These are phyloP conservation scores for Oryza meridionalis DNA, from an alignment of 176 grass and related monocot genomes.

Conservation along the genomic window DNA sequence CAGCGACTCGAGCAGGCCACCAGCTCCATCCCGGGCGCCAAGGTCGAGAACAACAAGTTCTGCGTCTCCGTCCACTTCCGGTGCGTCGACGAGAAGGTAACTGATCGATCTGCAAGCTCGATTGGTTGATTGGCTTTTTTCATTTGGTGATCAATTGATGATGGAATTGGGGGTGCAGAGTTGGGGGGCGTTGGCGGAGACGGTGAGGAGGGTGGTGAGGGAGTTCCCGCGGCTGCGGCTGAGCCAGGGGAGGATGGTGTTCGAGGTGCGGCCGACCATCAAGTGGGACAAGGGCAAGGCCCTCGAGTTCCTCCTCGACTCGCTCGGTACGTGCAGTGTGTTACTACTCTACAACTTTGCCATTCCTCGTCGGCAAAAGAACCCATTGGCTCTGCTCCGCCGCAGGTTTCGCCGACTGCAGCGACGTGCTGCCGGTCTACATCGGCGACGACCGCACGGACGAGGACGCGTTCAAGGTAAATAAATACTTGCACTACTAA, in stretches of 20 bases:
- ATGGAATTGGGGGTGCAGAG: conserved; percentile 37
- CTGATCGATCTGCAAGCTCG: background rate
- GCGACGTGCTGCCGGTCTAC: conserved; percentile 71
- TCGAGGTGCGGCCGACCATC: conserved; percentile 86
- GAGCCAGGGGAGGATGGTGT: conserved; percentile 76
- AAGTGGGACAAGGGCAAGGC: conserved; percentile 99
- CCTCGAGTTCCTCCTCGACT: conserved; percentile 91
- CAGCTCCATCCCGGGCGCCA: conserved; percentile 80
- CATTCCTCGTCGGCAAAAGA: too few relatives aligned
- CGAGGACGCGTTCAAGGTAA: conserved; percentile 89
- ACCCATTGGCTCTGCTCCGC: background rate
- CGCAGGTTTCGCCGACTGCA: conserved; percentile 64
- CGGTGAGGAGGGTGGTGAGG: conserved; percentile 59
- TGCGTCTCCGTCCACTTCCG: conserved; percentile 99
- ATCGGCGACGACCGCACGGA: conserved; percentile 97
- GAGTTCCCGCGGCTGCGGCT: conserved; percentile 69
- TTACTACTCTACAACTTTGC: too few relatives aligned
- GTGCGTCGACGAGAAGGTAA: conserved; percentile 97
- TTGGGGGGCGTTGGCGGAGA: conserved; percentile 57
- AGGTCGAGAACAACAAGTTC: conserved; percentile 99
- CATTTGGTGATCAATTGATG: background rate
- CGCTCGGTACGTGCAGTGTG: conserved; percentile 51
- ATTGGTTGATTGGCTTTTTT: background rate
- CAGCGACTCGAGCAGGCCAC: conserved; percentile 69
- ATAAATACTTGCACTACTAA: background rate